Percentiles rank a stretch among this genome's conserved stretches.
Conservation (phyloP, 2,329 filamentous ascomycete species). For the Cladosporium sphaerospermum region DNA sequence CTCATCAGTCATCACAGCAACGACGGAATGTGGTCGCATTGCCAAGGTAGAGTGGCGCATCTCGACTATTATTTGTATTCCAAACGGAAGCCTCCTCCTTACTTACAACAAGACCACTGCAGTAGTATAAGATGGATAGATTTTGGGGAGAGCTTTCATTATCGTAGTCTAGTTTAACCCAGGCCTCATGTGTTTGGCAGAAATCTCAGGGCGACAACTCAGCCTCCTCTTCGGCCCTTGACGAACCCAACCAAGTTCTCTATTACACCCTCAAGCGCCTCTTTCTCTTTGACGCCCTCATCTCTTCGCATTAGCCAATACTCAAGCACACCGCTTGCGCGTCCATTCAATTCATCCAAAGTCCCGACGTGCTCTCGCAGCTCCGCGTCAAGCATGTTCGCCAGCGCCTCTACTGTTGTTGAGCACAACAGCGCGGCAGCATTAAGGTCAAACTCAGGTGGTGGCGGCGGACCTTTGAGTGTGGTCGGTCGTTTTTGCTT, state of each 20-base stretch:
- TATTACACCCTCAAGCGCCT: conserved; percentile 93
- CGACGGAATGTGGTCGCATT: no score
- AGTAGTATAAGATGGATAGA: no score
- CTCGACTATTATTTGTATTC: no score
- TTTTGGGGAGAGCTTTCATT: no score
- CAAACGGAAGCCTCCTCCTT: no score
- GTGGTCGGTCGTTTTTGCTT: conserved; percentile 9
- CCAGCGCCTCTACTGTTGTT: conserved; percentile 76
- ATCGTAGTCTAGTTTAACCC: no score
- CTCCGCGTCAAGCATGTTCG: conserved; percentile 72
- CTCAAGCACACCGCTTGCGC: conserved; percentile 70
- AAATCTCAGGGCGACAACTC: not conserved
- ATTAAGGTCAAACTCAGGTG: conserved; percentile 72
- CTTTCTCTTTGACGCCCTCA: conserved; percentile 81
- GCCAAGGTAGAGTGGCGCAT: no score
- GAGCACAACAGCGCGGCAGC: conserved; percentile 70
- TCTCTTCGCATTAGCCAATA: conserved; percentile 86
- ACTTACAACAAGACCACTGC: no score
- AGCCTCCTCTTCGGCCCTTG: conserved; percentile 60
- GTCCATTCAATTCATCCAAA: conserved; percentile 62
- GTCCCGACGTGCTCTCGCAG: conserved; percentile 63
- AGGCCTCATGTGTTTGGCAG: no score
- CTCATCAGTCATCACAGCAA: no score
- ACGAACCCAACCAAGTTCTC: conserved; percentile 70
- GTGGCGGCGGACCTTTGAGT: conserved; percentile 48